phyloP scores from a whole-genome alignment of 179 eudicot genomes.

The Silene coronaria region DNA sequence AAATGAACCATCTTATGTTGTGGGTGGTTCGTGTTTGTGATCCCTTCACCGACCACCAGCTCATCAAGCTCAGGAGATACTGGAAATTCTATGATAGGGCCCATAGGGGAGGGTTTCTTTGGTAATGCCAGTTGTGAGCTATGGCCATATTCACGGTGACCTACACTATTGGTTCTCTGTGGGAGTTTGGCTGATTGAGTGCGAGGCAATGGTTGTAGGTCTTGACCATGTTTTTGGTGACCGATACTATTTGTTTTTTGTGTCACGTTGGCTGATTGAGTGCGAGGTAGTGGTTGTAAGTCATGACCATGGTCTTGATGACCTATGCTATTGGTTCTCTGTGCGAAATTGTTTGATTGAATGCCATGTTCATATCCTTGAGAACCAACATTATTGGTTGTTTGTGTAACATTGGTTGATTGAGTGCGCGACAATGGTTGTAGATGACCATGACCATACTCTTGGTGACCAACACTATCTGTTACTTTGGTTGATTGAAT shows the following conservation, averaged over 20 bases:
- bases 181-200: constrained; percentile 5
- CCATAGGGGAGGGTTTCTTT: constrained; percentile 16
- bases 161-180: constrained; percentile 14
- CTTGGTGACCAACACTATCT: constrained; percentile 4
- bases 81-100: constrained; percentile 22
- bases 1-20: constrained; percentile 42
- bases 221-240: constrained; percentile 7
- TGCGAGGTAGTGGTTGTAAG: not conserved
- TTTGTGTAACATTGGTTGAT: constrained; percentile 16
- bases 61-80: constrained; percentile 26
- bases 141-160: constrained; percentile 8
- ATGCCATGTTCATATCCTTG: constrained; percentile 4
- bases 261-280: constrained; percentile 12
- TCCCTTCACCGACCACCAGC: constrained; percentile 19
- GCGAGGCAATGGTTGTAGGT: constrained; percentile 10
- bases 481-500: constrained; percentile 10
- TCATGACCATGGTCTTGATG: constrained; percentile 4
- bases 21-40: constrained; percentile 30
- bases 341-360: constrained; percentile 12
- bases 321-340: constrained; percentile 10
- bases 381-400: constrained; percentile 12
- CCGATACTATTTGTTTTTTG: constrained; percentile 18
- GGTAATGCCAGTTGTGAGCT: not conserved
- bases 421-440: not conserved
- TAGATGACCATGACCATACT: constrained; percentile 8